Evolutionary conservation across 805 yeast species (phyloP), one percentile per base, ranked within the genome.

Genomic region (Yarrowia divulgata): DNA sequence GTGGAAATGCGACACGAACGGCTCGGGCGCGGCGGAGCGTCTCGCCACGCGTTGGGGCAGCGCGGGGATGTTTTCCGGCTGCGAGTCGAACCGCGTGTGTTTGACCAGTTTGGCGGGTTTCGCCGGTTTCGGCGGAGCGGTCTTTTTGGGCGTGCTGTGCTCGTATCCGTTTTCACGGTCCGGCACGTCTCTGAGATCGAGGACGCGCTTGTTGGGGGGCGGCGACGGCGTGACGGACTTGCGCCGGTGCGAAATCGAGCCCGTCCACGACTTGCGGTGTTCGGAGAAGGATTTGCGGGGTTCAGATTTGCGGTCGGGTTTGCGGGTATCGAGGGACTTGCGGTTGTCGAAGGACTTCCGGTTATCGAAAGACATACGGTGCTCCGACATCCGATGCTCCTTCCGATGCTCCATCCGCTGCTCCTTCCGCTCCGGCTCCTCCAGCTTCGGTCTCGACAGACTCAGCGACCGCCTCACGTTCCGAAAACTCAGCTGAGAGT

Each of bases 71-170:
- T 23, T 42, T n/a, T 57, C 48, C 37, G 63, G 48, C 63, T 57
- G 19, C 10, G 48, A 39, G 16, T 57, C 63, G 23, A 57, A 57
- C 63, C 63, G 63, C 8, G 63, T 57, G 34, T 57, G 63, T n/a
- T 57, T 57, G 14, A 19, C 34, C 10, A 14, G 16, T 40, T 50
- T 50, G 29, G 49, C 32, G n/a, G 57, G 40, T 14, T 54, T 54
- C 12, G 12, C 43, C 3, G 29, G 29, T 23, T 23, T 23, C 4
- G 29, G 3, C 29, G 29, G 29, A n/a, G 18, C 8, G 8, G 18
- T 19, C 48, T 57, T 57, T n/a, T n/a, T 29, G 8, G 63, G 63
- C 16, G 63, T 57, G 23, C 37, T 34, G 43, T 39, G 42, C 13
- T 9, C 13, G 42, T 39, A 13, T 8, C 35, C 35, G 35, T 34